phyloP scores from a whole-genome alignment of 495 filamentous ascomycete species.

The Cercophora samala region DNA sequence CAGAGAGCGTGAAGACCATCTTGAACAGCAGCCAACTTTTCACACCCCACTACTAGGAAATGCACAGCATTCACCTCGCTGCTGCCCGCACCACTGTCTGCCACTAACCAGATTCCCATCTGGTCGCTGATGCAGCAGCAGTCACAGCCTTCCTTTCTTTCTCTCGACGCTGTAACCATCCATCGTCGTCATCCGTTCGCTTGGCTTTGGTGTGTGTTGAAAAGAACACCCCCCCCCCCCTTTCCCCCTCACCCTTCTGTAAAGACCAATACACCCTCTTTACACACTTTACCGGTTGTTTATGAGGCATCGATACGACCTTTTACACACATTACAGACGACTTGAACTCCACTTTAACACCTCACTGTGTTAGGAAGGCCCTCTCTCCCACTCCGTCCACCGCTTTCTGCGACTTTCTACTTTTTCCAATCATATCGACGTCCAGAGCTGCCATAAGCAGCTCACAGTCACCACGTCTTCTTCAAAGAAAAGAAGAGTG shows the following conservation, averaged over 20 bases:
- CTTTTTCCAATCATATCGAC: conserved; percentile 18
- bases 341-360: background rate
- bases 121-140: background rate
- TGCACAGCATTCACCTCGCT: background rate
- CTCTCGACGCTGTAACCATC: background rate
- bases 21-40: background rate
- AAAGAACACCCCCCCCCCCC: background rate
- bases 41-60: background rate
- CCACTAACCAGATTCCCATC: background rate
- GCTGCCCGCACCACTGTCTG: background rate
- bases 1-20: background rate
- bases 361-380: background rate
- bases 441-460: conserved; percentile 55
- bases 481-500: conserved; percentile 86
- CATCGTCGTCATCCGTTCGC: background rate
- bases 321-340: background rate
- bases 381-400: conserved; percentile 1
- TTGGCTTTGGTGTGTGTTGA: background rate
- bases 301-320: background rate
- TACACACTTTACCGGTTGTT: background rate
- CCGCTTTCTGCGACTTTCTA: conserved; percentile 17
- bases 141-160: background rate
- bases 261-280: background rate
- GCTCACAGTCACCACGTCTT: conserved; percentile 84
- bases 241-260: background rate